Evolutionary conservation across 2,329 filamentous ascomycete species (phyloP).

Genomic region (Dissoconium aciculare): DNA sequence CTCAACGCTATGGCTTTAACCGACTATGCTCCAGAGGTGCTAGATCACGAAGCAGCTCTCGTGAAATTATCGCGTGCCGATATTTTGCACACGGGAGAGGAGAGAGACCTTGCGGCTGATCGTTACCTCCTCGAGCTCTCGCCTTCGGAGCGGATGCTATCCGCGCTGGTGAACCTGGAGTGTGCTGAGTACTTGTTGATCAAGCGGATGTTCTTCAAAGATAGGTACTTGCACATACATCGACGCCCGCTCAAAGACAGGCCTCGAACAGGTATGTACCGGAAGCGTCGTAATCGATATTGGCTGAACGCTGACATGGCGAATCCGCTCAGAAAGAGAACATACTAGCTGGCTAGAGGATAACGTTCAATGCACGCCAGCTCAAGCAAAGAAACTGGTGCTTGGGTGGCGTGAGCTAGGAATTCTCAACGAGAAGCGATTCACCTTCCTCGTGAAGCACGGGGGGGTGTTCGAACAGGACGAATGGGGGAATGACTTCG

Average conservation of each 20-base stretch:
- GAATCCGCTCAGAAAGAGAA: background rate
- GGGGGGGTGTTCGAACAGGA: constrained; percentile 12
- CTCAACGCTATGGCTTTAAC: constrained; percentile 9
- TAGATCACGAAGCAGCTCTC: constrained; percentile 9
- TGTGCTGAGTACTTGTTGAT: constrained; percentile 15
- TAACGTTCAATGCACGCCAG: constrained; percentile 5
- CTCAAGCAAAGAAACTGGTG: constrained; percentile 11
- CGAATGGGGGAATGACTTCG: constrained; percentile 1
- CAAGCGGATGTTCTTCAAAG: constrained; percentile 14
- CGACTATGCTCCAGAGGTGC: constrained; percentile 12
- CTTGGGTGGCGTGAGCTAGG: constrained; percentile 14
- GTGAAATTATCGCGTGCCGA: constrained; percentile 6
- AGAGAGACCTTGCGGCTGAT: constrained; percentile 8
- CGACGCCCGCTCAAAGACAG: no score
- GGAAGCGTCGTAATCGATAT: no score
- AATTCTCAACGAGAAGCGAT: constrained; percentile 14
- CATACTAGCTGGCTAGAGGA: constrained; percentile 9
- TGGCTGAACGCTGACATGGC: background rate
- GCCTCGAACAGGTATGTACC: no score
- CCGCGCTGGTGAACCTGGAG: constrained; percentile 6
- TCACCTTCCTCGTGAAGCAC: constrained; percentile 10
- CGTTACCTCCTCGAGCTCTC: constrained; percentile 12
- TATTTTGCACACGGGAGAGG: background rate
- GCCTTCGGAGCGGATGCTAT: constrained; percentile 11
- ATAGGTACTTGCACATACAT: no score